Evolutionary conservation across 139 green algal species (phyloP), one percentile per base, ranked within the genome.

Genomic region (Tetraselmis chui): DNA sequence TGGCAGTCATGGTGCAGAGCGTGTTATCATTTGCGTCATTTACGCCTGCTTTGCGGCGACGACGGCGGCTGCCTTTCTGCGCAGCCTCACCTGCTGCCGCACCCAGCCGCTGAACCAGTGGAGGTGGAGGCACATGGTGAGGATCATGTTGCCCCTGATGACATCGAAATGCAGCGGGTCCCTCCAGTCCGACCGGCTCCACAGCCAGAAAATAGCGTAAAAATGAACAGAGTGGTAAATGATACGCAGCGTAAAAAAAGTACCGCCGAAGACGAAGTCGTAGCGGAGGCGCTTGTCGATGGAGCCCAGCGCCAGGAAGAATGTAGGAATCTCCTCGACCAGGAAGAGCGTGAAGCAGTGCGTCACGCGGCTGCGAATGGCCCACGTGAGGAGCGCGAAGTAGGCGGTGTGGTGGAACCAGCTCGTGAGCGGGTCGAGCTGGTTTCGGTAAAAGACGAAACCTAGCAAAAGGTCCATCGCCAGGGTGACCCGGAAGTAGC

Each of bases 371-470:
- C 2, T 2, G 77, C 28, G 23, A 29, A 59, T 59, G 28, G 24
- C n/a, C 77, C 32, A 59, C 29, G 29, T 32, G 29, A 80, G 77
- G 26, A 80, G n/a, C 77, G 27, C 77, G 24, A 32, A 28, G 77
- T 80, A 80, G 27, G 32, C 77, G 28, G 28, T 32, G 77, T 80
- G 77, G 77, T 80, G 77, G n/a, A 80, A 31, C 23, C n/a, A 80
- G 28, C 23, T 32, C 23, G 31, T 32, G 77, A 80, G 77, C 2
- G 32, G 24, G 77, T 80, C 29, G 23, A 80, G 28, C 29, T 80
- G 77, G 28, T 80, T 80, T 27, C 29, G 29, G 28, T 80, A 80
- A 2, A 59, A 32, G 29, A 80, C 2, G 2, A 80, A 27, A 23
- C 77, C 77, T 2, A 80, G 28, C 29, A 31, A 23, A 5, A 80